Conservation (phyloP, 2,329 filamentous ascomycete genomes). For the Colletotrichum scovillei region DNA sequence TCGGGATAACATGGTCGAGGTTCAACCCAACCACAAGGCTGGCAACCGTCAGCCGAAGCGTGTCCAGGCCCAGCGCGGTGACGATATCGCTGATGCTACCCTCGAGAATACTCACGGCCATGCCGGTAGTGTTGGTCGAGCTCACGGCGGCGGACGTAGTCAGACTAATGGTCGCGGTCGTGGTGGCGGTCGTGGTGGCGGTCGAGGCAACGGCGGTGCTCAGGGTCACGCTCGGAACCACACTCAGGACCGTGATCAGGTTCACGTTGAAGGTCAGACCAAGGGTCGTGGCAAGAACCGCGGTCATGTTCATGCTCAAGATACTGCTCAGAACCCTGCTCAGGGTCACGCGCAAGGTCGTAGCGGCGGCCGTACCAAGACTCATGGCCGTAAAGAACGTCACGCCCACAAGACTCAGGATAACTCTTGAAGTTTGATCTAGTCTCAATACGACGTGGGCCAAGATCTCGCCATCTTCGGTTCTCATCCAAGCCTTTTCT, state of each 20-base stretch:
- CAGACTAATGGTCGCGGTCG: too few relatives aligned
- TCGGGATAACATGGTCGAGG: too few relatives aligned
- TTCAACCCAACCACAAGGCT: neutral
- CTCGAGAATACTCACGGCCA: too few relatives aligned
- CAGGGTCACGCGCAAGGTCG: too few relatives aligned
- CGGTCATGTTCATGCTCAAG: neutral
- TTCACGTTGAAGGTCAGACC: too few relatives aligned
- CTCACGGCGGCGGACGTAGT: too few relatives aligned
- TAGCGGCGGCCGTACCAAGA: neutral
- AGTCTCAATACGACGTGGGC: neutral
- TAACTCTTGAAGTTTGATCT: neutral
- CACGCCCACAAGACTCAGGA: neutral
- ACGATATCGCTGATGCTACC: neutral
- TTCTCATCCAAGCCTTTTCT: neutral
- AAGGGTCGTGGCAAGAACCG: neutral
- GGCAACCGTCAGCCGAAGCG: neutral
- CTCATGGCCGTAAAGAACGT: neutral
- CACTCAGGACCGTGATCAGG: too few relatives aligned
- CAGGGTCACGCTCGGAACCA: too few relatives aligned
- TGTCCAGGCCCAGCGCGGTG: neutral
- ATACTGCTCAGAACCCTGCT: too few relatives aligned
- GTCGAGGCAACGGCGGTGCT: too few relatives aligned
- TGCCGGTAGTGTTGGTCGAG: too few relatives aligned
- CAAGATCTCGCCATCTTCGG: neutral
- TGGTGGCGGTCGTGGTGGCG: neutral